These are phyloP conservation scores for Paratrypanosoma confusum DNA, from an alignment of 208 protist species.

Conservation along the genomic window DNA sequence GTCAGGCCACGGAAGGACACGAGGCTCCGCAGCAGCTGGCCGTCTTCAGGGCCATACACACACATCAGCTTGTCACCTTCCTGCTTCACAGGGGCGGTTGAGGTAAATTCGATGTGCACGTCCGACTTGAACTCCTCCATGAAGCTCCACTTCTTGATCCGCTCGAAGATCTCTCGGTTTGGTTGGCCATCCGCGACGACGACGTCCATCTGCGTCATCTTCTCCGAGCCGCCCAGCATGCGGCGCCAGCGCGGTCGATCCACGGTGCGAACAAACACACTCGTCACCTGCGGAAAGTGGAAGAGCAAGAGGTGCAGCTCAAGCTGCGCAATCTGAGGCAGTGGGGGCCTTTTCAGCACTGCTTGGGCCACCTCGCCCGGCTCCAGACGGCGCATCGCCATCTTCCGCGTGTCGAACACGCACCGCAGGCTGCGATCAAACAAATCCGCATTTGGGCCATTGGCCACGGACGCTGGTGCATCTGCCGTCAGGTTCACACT, in stretches of 20 bases:
- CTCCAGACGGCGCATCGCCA: slow-evolving; percentile 55
- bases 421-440: slow-evolving; percentile 46
- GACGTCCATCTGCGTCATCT: slow-evolving; percentile 80
- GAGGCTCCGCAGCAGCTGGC: slow-evolving; percentile 47
- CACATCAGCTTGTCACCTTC: slow-evolving; percentile 26
- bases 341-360: slow-evolving; percentile 18
- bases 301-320: slow-evolving; percentile 76
- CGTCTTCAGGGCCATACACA: slow-evolving; percentile 47
- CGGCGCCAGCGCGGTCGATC: slow-evolving; percentile 59
- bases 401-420: slow-evolving; percentile 64
- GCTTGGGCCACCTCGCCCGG: slow-evolving; percentile 30
- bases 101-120: slow-evolving; percentile 73
- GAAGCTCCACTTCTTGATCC: slow-evolving; percentile 77
- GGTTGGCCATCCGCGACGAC: slow-evolving; percentile 35
- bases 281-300: slow-evolving; percentile 41
- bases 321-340: slow-evolving; percentile 71
- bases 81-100: slow-evolving; percentile 12
- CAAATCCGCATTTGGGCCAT: slow-evolving; percentile 8
- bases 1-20: slow-evolving; percentile 43
- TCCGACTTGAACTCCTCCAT: slow-evolving; percentile 78
- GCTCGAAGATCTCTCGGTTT: slow-evolving; percentile 33
- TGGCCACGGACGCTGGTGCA: neutral
- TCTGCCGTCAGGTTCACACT: neutral
- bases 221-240: slow-evolving; percentile 45
- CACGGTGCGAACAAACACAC: slow-evolving; percentile 65